Evolutionary conservation across 2,329 filamentous ascomycete genomes (phyloP), one percentile per base, ranked within the genome.

Genomic region (Diplocarpon rosae): DNA sequence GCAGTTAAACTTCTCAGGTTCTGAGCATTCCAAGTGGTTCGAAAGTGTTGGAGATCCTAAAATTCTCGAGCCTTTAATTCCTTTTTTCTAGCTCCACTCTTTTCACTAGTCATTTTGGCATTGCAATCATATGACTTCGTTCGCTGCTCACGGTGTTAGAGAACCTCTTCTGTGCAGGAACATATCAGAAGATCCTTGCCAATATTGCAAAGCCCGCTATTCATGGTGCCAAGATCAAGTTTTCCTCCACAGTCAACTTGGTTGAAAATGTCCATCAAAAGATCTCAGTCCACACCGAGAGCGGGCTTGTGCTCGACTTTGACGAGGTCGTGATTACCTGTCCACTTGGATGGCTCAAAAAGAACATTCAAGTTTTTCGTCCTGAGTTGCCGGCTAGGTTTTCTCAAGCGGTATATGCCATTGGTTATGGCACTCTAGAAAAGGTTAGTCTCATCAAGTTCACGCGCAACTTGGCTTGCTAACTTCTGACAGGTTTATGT

Each of bases 301-400:
- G 49, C 32, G 53, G 49, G 5, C n/a, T 43, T 3, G 36, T 46
- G 2, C 16, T 56, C 9, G 41, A 52, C 9, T 63, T 59, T 37
- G 66, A 69, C 33, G 64, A 65, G 6, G 66, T 75, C 0, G 65
- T 76, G 9, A 64, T 74, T 43, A 75, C 73, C 0, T 57, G 65
- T 8, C 72, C 73, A 0, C 56, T 76, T 3, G 73, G 73, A 7
- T 74, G 66, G 58, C 54, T 73, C 15, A 68, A 73, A 51, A 52
- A 54, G 14, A 63, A 69, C 44, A 60, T 62, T 36, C 37, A 55
- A 2, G 54, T 61, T 3, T 75, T 75, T 48, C 49, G 60, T 1
- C 72, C 72, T 13, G 52, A 59, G 2, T 54, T 75, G 3, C 66
- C 69, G 3, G 39, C 49, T 3, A 60, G 67, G 32, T 55, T 76